These are phyloP conservation scores for Pythium aphanidermatum DNA, from an alignment of 352 stramenopile species.

Conservation along the genomic window DNA sequence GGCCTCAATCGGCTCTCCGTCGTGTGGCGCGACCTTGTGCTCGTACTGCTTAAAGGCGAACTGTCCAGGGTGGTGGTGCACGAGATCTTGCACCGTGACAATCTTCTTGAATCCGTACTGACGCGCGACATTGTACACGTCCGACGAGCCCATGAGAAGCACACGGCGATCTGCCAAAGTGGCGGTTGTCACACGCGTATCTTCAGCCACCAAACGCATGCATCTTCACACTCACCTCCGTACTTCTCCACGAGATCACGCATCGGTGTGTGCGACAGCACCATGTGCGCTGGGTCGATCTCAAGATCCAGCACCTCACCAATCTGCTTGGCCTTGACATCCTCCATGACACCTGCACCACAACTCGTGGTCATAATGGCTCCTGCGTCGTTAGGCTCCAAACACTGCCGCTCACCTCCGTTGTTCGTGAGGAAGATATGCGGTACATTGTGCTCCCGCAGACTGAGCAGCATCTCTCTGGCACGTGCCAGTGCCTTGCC, in stretches of 20 bases:
- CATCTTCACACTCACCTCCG: slow-evolving; percentile 38
- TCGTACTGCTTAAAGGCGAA: slow-evolving; percentile 79
- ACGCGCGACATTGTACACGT: slow-evolving; percentile 64
- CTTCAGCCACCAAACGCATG: not conserved
- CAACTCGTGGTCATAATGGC: not conserved
- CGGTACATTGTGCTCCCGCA: slow-evolving; percentile 57
- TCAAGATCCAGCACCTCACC: slow-evolving; percentile 46
- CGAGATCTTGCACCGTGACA: slow-evolving; percentile 66
- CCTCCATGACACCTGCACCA: slow-evolving; percentile 66
- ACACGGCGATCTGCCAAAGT: slow-evolving; percentile 81
- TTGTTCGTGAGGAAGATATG: slow-evolving; percentile 89
- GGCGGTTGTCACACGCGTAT: too few species aligned
- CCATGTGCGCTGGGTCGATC: slow-evolving; percentile 72
- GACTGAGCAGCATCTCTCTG: slow-evolving; percentile 53
- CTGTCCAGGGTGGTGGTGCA: slow-evolving; percentile 61
- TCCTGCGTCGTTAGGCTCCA: too few species aligned
- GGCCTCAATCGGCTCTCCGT: slow-evolving; percentile 75
- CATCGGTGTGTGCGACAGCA: slow-evolving; percentile 90
- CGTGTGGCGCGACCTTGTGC: slow-evolving; percentile 41
- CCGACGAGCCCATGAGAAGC: slow-evolving; percentile 80
- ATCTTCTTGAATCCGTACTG: slow-evolving; percentile 84
- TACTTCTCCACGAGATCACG: slow-evolving; percentile 59
- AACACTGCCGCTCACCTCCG: slow-evolving; percentile 8
- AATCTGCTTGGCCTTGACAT: slow-evolving; percentile 71
- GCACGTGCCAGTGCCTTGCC: slow-evolving; percentile 66